These are phyloP conservation scores for Naematelia encephala DNA, from an alignment of 768 basidiomycete genomes.

Conservation along the genomic window DNA sequence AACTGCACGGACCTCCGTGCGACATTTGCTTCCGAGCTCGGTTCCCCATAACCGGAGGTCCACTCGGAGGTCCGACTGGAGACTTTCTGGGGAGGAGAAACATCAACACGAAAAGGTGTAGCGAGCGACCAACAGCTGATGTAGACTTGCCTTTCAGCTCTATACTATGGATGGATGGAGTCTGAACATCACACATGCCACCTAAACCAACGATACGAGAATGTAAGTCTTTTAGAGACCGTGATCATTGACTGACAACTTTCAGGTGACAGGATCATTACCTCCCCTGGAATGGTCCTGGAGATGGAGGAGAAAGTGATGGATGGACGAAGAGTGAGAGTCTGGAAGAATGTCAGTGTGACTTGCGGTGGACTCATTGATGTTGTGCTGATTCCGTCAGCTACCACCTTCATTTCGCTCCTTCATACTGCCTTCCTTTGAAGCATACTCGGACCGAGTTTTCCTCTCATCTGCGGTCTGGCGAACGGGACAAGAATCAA, in stretches of 20 bases:
- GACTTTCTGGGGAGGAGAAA: too few species aligned
- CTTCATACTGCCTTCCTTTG: conserved; percentile 24
- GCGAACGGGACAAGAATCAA: background rate
- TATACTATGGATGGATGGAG: background rate
- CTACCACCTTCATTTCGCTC: conserved; percentile 23
- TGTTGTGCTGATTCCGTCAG: conserved; percentile 12
- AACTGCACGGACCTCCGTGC: too few species aligned
- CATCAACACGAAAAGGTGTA: too few species aligned
- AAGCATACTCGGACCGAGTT: conserved; percentile 22
- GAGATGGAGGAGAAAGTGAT: conserved; percentile 38
- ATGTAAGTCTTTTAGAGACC: background rate
- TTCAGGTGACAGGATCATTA: conserved; percentile 40
- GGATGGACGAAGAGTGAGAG: conserved; percentile 22
- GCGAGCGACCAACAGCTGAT: too few species aligned
- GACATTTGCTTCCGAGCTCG: too few species aligned
- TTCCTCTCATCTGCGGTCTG: conserved; percentile 35
- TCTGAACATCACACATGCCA: background rate
- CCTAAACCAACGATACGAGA: background rate
- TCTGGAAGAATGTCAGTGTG: conserved; percentile 42
- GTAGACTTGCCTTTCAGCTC: too few species aligned
- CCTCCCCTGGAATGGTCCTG: conserved; percentile 34
- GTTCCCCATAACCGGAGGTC: too few species aligned
- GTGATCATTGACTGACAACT: background rate
- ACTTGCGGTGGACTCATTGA: background rate
- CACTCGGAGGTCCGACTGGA: too few species aligned